Base-by-base conservation (phyloP, 2,329 filamentous ascomycete genomes). In the Trichoderma atrobrunneum region DNA sequence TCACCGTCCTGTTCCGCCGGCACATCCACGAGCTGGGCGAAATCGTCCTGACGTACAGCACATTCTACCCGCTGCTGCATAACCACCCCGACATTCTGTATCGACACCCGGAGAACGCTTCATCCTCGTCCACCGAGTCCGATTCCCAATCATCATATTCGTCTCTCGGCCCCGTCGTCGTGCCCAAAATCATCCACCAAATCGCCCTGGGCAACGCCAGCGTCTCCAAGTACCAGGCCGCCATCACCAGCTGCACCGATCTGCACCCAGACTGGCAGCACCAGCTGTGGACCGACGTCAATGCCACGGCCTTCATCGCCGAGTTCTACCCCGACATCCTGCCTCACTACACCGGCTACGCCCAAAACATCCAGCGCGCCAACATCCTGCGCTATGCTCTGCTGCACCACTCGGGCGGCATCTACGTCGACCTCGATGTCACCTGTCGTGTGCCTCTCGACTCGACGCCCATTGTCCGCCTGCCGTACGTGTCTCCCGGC, bases 181-280 rank as follows among this genome's bases (percentile, higher is more conserved):
- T 74, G 24, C 72, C 72, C 48, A 75, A 74, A 66, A 76, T 76
- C 30, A 74, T 76, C 36, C 74, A 76, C 66, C 74, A 87, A 75
- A 67, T 84, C 10, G 78, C 80, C 10, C 75, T 78, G 12, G 78
- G 82, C 0, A 84, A 85, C 72, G 85, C 84, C 2, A 78, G 78
- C 36, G 85, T 87, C 74, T 74, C 81, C 5, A 76, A 81, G 5
- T 74, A 77, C 56, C 71, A 74, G 30, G 64, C 56, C 21, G 74
- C 75, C 57, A 75, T 76, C 28, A 28, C 74, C 5, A 73, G 72
- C 73, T 77, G 76, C 71, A 72, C 63, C 24, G 51, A 57, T 10
- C 65, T 77, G 7, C 76, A 77, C 39, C 72, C 74, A 18, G 73
- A 71, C 70, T 77, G 76, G 76, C 60, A 75, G 51, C 73, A 75